Base-by-base conservation (phyloP, 176 grass and related monocot genomes). In the Olyra latifolia region DNA sequence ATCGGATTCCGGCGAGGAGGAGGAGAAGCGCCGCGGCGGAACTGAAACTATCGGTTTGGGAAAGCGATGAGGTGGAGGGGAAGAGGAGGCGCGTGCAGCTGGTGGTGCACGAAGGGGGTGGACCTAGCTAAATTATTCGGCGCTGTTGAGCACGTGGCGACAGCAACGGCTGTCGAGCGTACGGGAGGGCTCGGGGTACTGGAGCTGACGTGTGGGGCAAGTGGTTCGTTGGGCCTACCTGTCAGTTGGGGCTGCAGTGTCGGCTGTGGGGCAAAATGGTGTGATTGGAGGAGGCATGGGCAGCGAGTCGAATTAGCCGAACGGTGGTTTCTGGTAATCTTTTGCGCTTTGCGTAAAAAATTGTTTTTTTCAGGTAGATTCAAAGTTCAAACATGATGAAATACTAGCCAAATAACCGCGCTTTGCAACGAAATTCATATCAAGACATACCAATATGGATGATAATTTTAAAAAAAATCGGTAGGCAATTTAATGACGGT, bases 101-200 rank as follows among this genome's bases (percentile, higher is more conserved):
- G 38, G 42, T 16, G 32, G 59, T 65, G 59, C 76, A 57, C 25
- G 6, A 54, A 54, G 19, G 47, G 45, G 38, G 79, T 82, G 79
- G 85, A 52, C 64, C 25, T 76, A 77, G 72, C 72, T 6, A 4
- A 82, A 78, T 78, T 56, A 77, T 82, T 77, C 10, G 4, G 54
- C 43, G 10, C 29, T 15, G 29, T 30, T 2, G 44, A 4, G 23
- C 71, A 82, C 71, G 85, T 54, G 71, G 32, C 85, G 64, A 76
- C 17, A 35, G 55, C 62, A 2, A 52, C 16, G 8, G 20, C 23
- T 82, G 79, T 71, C 79, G 55, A 30, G 32, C 32, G 32, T 35
- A 35, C 32, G 32, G 78, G 15, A 39, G 10, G 0, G 10, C 1
- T 2, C 2, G 17, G 0, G 14, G 8, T 0, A 4, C 8, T 0